A percentile compares a stretch with the other conserved stretches of the same genome.
These are phyloP conservation scores for Parastagonospora avenae DNA, from an alignment of 2,329 filamentous ascomycete genomes.

Conservation along the genomic window DNA sequence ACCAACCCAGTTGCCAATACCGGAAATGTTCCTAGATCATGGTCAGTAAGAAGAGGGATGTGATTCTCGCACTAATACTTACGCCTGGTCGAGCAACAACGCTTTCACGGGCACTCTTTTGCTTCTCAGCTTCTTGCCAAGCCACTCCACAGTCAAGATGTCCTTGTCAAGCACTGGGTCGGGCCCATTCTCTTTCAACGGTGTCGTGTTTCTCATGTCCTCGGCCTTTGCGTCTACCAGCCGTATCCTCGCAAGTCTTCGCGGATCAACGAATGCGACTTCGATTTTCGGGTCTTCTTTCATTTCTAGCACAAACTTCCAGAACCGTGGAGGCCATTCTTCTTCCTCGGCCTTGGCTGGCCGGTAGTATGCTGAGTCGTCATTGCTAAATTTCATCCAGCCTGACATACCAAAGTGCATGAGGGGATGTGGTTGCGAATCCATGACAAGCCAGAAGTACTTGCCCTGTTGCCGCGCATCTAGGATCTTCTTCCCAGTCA, in stretches of 20 bases:
- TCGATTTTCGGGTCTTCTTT: conserved; percentile 64
- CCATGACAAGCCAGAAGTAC: conserved; percentile 92
- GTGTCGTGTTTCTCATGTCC: conserved; percentile 75
- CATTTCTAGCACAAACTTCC: conserved; percentile 81
- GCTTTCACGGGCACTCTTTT: conserved; percentile 90
- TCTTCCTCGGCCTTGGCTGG: conserved; percentile 62
- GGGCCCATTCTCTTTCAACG: conserved; percentile 88
- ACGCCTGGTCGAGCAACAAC: conserved; percentile 77
- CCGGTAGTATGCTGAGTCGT: conserved; percentile 81
- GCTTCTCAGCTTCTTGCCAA: conserved; percentile 70
- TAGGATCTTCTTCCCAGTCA: conserved; percentile 74
- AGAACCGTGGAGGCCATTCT: conserved; percentile 86
- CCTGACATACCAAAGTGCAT: conserved; percentile 81
- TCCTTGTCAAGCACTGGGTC: conserved; percentile 87
- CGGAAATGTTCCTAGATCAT: conserved; percentile 71
- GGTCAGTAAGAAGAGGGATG: not conserved
- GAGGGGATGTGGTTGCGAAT: conserved; percentile 78
- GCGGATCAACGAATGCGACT: conserved; percentile 81
- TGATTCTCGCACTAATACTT: not conserved
- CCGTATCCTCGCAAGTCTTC: conserved; percentile 78
- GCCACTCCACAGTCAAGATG: conserved; percentile 75
- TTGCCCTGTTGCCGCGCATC: conserved; percentile 87
- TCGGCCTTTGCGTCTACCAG: conserved; percentile 80
- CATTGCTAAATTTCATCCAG: conserved; percentile 86
- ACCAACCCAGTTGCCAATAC: conserved; percentile 96